phyloP scores from a whole-genome alignment of 345 rosid genomes.

The Excoecaria agallocha region DNA sequence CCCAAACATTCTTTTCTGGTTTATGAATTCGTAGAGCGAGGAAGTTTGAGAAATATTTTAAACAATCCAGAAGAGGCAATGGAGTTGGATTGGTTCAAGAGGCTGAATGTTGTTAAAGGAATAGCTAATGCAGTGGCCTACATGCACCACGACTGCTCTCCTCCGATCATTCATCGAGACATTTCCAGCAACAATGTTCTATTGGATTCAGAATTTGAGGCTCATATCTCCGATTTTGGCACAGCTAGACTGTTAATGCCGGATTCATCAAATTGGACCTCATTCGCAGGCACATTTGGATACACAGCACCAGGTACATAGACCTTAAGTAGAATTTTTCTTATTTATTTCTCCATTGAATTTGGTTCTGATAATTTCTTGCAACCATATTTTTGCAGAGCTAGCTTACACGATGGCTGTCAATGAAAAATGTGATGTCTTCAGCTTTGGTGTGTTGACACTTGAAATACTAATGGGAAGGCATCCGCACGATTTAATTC shows the following conservation, averaged over 20 bases:
- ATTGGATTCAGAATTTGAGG: constrained; percentile 10
- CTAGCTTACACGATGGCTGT: constrained; percentile 11
- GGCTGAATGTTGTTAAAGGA: constrained; percentile 18
- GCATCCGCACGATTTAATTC: constrained; percentile 11
- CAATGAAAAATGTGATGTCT: constrained; percentile 14
- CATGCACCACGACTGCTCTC: constrained; percentile 20
- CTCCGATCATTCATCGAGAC: constrained; percentile 18
- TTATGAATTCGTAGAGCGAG: constrained; percentile 18
- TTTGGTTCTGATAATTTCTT: not conserved
- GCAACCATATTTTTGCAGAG: not conserved
- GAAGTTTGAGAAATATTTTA: constrained; percentile 2
- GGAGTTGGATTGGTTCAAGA: constrained; percentile 12
- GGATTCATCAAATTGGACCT: constrained; percentile 12
- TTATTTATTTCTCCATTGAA: not conserved
- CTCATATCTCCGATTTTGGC: constrained; percentile 15
- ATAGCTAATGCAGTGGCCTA: constrained; percentile 10
- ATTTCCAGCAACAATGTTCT: constrained; percentile 13
- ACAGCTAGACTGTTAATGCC: constrained; percentile 8
- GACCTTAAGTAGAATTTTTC: not conserved
- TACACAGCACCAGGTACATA: constrained; percentile 18
- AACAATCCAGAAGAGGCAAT: not conserved
- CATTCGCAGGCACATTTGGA: constrained; percentile 18
- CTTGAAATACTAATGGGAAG: constrained; percentile 16
- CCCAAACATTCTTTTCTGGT: not conserved
- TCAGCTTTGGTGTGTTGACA: constrained; percentile 15